These are phyloP conservation scores for Babesia ovis DNA, from an alignment of 169 alveolate genomes.

Conservation along the genomic window DNA sequence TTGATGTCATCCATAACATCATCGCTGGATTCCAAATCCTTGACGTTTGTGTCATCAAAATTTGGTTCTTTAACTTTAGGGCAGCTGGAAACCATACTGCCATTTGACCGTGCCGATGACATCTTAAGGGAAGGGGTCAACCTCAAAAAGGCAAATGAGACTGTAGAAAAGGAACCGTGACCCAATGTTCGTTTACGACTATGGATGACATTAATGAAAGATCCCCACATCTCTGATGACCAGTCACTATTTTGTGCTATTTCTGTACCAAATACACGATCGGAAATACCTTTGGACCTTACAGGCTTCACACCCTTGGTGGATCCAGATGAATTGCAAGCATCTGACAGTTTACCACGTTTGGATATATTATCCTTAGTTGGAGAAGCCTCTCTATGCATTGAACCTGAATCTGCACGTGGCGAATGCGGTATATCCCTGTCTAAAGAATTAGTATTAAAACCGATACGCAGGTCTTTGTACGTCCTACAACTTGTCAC, in stretches of 20 bases:
- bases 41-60: neutral
- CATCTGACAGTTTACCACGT: constrained; percentile 14
- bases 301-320: neutral
- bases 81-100: neutral
- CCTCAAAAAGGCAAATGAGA: constrained; percentile 51
- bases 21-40: neutral
- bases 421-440: neutral
- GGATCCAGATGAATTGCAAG: neutral
- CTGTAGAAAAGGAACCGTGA: constrained; percentile 66
- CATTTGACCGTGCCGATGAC: neutral
- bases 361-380: neutral
- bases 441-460: constrained; percentile 8
- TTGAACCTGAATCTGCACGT: constrained; percentile 1
- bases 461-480: neutral
- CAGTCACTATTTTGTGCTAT: constrained; percentile 2
- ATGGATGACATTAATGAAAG: constrained; percentile 49
- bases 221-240: constrained; percentile 50
- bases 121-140: constrained; percentile 3
- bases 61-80: neutral
- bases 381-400: neutral
- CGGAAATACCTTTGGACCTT: neutral
- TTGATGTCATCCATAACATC: neutral
- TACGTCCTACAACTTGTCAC: neutral
- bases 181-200: constrained; percentile 53
- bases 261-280: constrained; percentile 1